These are phyloP conservation scores for Fraxinus sp. DNA, from an alignment of 305 asterid genomes.

Conservation along the genomic window DNA sequence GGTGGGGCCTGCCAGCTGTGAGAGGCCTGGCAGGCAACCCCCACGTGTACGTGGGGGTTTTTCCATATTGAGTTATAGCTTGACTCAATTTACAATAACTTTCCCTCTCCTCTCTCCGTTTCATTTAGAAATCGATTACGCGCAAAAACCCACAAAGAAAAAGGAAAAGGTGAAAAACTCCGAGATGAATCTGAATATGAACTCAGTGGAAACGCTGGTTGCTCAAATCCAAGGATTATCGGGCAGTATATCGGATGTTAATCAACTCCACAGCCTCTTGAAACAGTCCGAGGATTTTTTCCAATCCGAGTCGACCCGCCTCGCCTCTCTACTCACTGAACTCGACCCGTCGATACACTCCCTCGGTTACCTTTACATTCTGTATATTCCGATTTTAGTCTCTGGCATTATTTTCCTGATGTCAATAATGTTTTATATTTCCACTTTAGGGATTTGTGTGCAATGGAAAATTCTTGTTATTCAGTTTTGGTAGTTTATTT, in stretches of 20 bases:
- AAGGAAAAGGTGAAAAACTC: not conserved
- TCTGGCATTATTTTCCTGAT: not conserved
- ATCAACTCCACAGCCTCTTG: slow-evolving; percentile 62
- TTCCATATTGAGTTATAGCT: too few relatives aligned
- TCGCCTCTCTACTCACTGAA: slow-evolving; percentile 58
- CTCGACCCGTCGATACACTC: slow-evolving; percentile 78
- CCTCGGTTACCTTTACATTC: slow-evolving; percentile 70
- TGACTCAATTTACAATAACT: not conserved
- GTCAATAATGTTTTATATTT: not conserved
- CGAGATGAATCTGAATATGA: slow-evolving; percentile 61
- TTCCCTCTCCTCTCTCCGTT: not conserved
- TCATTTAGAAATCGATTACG: not conserved
- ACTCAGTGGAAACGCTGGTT: slow-evolving; percentile 64
- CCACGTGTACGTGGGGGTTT: too few relatives aligned
- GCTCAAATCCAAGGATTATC: slow-evolving; percentile 83
- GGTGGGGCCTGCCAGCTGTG: too few relatives aligned
- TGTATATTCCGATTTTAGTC: slow-evolving; percentile 35
- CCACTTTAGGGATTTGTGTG: not conserved
- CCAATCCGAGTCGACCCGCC: slow-evolving; percentile 56
- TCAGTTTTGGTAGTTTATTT: not conserved
- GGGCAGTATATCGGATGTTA: slow-evolving; percentile 45
- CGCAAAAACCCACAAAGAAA: not conserved
- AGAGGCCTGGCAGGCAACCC: too few relatives aligned
- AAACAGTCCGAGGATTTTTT: slow-evolving; percentile 72
- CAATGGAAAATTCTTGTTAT: not conserved